Evolutionary conservation across 805 yeast species (phyloP), one percentile per base, ranked within the genome.

Genomic region (Nakazawaea anatomiae): DNA sequence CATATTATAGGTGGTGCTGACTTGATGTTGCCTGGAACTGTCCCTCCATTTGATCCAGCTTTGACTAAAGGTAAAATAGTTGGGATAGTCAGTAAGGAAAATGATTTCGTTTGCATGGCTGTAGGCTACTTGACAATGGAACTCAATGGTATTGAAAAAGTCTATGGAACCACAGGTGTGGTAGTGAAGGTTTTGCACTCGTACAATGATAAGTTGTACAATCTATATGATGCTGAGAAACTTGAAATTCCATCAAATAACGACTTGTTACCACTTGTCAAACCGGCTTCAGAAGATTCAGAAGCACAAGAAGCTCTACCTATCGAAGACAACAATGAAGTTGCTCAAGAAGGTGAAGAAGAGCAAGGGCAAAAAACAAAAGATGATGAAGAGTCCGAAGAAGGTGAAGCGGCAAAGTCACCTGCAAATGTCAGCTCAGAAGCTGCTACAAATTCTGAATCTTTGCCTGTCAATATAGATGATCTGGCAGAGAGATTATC

Each of bases 1-100:
- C 79, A 80, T 10, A 67, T 90, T n/a, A 68, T 74, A 34, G 80
- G 79, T 52, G 97, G 97, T 10, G 97, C 98, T 0, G 78, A 87
- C 58, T 66, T 87, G 55, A 86, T 87, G 90, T 70, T 85, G 35
- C 87, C 90, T 3, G 95, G 95, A 0, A 75, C 82, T 5, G 60
- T 76, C 4, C 79, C 81, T 0, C 84, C 84, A 1, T 83, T 86
- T 58, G 87, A 84, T 45, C 42, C 56, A 0, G 57, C 74, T 4
- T 71, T 77, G 5, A 58, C 55, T 3, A 67, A 66, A 44, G 95
- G 89, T 0, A 60, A 74, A 0, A 61, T 88, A 3, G 96, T 90
- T 18, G 96, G 87, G 1, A 74, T 92, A 29, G 89, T 84, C 0
- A 79, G 80, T 54, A 70, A 74, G 31, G 73, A 76, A 12, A 62